Conservation (phyloP, 495 filamentous ascomycete species). For the Aspergillus nanangensis region DNA sequence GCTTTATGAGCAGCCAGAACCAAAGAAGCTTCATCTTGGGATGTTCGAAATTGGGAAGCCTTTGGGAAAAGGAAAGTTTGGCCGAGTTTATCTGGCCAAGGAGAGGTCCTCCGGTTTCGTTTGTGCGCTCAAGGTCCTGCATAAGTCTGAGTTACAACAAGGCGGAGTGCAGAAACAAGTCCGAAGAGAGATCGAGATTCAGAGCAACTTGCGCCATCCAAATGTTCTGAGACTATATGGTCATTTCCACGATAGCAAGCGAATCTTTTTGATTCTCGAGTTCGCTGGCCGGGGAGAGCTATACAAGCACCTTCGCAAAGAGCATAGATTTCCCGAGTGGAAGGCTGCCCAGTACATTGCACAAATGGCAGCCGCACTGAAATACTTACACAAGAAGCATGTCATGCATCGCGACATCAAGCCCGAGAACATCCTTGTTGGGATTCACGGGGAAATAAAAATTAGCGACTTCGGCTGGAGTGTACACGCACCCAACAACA, state of each 20-base stretch:
- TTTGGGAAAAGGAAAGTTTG: slow-evolving; percentile 96
- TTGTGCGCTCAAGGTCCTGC: slow-evolving; percentile 93
- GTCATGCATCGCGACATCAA: slow-evolving; percentile 99
- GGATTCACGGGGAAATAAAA: slow-evolving; percentile 97
- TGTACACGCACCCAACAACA: slow-evolving; percentile 93
- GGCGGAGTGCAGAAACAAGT: slow-evolving; percentile 96
- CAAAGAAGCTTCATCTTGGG: slow-evolving; percentile 84
- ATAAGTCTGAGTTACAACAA: slow-evolving; percentile 89
- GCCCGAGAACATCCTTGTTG: slow-evolving; percentile 96
- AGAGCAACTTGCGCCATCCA: slow-evolving; percentile 91
- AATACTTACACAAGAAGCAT: slow-evolving; percentile 94
- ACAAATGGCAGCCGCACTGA: slow-evolving; percentile 94
- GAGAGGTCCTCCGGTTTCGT: slow-evolving; percentile 88
- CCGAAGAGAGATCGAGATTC: slow-evolving; percentile 95
- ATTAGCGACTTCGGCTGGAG: slow-evolving; percentile 99
- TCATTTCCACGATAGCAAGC: slow-evolving; percentile 95
- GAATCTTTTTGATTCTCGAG: slow-evolving; percentile 93
- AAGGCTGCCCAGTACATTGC: slow-evolving; percentile 95
- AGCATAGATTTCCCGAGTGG: slow-evolving; percentile 88
- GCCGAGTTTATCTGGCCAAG: slow-evolving; percentile 90
- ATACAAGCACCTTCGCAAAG: slow-evolving; percentile 91
- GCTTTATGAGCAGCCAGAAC: slow-evolving; percentile 58
- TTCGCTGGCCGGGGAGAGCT: slow-evolving; percentile 94
- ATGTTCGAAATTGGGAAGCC: slow-evolving; percentile 99
- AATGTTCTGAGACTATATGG: slow-evolving; percentile 93